Conservation (phyloP, 257 asterid species). For the Capsicum chinense region DNA sequence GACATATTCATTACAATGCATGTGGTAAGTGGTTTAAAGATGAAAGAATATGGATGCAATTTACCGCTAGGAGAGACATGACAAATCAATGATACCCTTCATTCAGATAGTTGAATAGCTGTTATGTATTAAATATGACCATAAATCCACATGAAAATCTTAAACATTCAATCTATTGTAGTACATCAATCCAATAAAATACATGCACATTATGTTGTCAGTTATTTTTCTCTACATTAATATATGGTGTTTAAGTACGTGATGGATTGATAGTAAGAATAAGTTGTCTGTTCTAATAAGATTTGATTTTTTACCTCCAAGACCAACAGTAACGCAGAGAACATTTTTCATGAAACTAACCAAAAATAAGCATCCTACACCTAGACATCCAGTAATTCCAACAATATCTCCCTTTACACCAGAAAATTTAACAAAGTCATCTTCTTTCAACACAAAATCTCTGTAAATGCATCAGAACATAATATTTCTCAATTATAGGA, state of each 20-base stretch:
- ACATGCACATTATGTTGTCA: too few species aligned
- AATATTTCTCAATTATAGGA: neutral
- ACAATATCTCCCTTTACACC: conserved; percentile 88
- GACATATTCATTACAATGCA: neutral
- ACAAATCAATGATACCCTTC: too few species aligned
- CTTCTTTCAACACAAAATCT: conserved; percentile 64
- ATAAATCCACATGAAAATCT: conserved; percentile 5
- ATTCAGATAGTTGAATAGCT: neutral
- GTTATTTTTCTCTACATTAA: too few species aligned
- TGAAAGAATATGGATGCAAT: neutral
- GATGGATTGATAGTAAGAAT: neutral
- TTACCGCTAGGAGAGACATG: too few species aligned
- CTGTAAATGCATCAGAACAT: conserved; percentile 36
- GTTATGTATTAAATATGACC: neutral
- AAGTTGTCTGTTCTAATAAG: neutral
- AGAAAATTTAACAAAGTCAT: conserved; percentile 59
- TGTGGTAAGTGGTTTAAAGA: neutral
- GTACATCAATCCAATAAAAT: neutral
- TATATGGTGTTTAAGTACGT: neutral
- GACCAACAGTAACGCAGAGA: neutral
- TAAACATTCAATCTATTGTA: neutral
- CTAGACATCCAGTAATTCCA: conserved; percentile 88
- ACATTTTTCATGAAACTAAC: neutral
- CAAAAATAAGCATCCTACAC: conserved; percentile 44
- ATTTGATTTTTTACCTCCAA: neutral